phyloP scores from a whole-genome alignment of 2,329 filamentous ascomycete genomes.

The Trichoderma gracile region DNA sequence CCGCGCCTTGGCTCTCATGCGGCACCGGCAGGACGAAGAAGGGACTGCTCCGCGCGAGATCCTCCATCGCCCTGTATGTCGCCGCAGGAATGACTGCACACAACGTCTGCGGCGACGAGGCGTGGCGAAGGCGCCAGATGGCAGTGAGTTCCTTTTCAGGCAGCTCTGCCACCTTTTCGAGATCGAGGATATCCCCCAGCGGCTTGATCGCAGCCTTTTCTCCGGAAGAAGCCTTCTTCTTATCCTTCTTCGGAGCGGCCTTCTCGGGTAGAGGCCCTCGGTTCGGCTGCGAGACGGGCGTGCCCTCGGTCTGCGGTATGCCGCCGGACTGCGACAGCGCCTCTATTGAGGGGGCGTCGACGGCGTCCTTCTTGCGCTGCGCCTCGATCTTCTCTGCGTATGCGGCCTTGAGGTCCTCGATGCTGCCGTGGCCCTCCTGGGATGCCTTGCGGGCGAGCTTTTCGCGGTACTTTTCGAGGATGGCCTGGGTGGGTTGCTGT shows the following conservation, averaged over 20 bases:
- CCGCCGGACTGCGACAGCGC: neutral
- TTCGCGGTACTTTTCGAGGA: constrained; percentile 82
- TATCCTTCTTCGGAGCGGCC: constrained; percentile 24
- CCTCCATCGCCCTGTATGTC: constrained; percentile 73
- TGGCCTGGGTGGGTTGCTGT: constrained; percentile 57
- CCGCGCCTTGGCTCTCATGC: constrained; percentile 67
- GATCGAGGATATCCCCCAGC: constrained; percentile 64
- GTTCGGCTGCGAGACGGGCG: constrained; percentile 42
- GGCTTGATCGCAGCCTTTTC: constrained; percentile 45
- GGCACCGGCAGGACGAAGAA: constrained; percentile 90
- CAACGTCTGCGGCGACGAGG: constrained; percentile 69
- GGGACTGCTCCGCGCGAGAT: constrained; percentile 71
- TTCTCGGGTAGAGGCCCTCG: constrained; percentile 34
- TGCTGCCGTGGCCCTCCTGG: constrained; percentile 66
- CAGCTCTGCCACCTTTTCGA: constrained; percentile 72
- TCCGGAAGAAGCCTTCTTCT: constrained; percentile 17
- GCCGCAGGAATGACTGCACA: constrained; percentile 76
- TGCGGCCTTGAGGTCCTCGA: constrained; percentile 75
- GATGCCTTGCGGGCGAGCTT: constrained; percentile 84
- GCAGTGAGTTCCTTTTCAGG: constrained; percentile 80
- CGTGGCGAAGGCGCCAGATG: constrained; percentile 88
- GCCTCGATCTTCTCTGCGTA: constrained; percentile 82
- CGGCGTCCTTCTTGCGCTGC: constrained; percentile 65
- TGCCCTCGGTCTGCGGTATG: constrained; percentile 41
- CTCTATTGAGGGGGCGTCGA: constrained; percentile 43